A percentile compares a stretch with the other conserved stretches of the same genome.
Evolutionary conservation across 257 asterid genomes (phyloP).

Genomic region (Dorcoceras hygrometricum): DNA sequence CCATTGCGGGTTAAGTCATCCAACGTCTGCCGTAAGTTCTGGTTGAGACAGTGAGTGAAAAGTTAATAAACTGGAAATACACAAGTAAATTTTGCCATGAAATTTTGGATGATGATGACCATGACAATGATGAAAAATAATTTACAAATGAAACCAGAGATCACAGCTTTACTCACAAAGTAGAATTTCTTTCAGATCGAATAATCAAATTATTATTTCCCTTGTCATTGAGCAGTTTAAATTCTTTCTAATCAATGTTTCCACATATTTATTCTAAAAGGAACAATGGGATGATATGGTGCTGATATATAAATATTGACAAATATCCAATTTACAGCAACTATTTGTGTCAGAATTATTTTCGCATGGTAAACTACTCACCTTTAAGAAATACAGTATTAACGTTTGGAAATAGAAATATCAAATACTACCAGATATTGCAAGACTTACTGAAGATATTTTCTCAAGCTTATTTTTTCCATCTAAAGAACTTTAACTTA

Average conservation of each 20-base stretch:
- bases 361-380: constrained; percentile 2
- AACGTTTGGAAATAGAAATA: too few relatives aligned
- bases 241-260: constrained; percentile 7
- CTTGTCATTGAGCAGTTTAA: not conserved
- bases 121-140: not conserved
- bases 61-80: constrained; percentile 19
- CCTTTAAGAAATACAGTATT: not conserved
- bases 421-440: not conserved
- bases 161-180: not conserved
- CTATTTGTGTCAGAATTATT: constrained; percentile 6
- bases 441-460: constrained; percentile 1
- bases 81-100: constrained; percentile 10
- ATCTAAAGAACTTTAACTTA: not conserved
- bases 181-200: not conserved
- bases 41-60: constrained; percentile 31
- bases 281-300: not conserved
- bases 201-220: not conserved
- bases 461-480: not conserved
- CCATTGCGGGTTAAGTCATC: constrained; percentile 95
- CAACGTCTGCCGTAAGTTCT: constrained; percentile 93
- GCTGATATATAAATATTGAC: not conserved
- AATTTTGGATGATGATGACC: not conserved
- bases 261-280: constrained; percentile 1
- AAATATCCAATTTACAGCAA: constrained; percentile 1
- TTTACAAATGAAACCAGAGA: not conserved